Evolutionary conservation across 78 protist species (phyloP).

Genomic region (Tieghemostelium lacteum): DNA sequence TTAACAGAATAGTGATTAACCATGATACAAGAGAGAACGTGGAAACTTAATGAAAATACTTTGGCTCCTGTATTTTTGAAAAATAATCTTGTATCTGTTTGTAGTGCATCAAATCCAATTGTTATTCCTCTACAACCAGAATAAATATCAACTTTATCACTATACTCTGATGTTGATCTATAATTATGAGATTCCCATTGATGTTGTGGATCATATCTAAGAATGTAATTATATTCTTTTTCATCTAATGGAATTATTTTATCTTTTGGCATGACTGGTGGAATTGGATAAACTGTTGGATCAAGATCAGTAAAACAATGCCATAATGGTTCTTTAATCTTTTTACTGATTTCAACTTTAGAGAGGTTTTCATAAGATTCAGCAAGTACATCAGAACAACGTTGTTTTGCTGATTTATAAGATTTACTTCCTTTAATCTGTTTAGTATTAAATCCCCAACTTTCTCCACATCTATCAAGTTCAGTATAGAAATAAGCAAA

Average conservation of each 20-base stretch:
- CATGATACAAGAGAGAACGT: background rate
- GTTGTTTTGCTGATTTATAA: too few species aligned
- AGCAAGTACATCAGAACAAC: too few species aligned
- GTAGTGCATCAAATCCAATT: background rate
- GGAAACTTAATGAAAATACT: background rate
- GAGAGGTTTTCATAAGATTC: too few species aligned
- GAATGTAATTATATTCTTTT: background rate
- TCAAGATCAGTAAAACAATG: too few species aligned
- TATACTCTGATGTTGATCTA: background rate
- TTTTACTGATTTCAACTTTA: too few species aligned
- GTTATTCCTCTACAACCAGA: background rate
- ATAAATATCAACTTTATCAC: background rate
- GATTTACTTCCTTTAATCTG: too few species aligned
- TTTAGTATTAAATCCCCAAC: too few species aligned
- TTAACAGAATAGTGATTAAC: background rate
- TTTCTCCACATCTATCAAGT: too few species aligned
- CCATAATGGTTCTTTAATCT: too few species aligned
- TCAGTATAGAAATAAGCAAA: too few species aligned
- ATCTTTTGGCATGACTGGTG: too few species aligned
- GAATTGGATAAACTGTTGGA: too few species aligned
- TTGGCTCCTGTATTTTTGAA: background rate
- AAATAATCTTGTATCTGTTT: background rate
- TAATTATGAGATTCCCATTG: background rate
- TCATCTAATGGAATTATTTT: background rate
- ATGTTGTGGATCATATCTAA: background rate